Percentiles rank a stretch among this genome's conserved stretches.
Conservation (phyloP, 345 rosid genomes). For the Cardiospermum halicacabum region DNA sequence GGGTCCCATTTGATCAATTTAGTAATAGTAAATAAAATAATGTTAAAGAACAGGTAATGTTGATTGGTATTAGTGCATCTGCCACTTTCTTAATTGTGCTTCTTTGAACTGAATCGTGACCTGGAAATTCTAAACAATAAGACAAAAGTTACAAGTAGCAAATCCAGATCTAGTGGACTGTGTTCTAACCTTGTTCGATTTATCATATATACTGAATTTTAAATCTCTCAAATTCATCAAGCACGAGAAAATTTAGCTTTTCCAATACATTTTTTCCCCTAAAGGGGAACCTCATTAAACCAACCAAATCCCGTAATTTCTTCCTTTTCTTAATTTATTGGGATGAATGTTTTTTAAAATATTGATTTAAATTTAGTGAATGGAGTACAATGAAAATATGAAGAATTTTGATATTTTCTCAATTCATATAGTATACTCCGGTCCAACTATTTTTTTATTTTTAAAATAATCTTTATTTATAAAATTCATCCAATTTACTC, state of each 20-base stretch:
- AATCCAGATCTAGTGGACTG: constrained; percentile 14
- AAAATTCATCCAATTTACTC: too few species aligned
- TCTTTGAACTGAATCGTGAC: neutral
- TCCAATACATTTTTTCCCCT: constrained; percentile 15
- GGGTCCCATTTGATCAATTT: neutral
- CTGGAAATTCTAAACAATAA: constrained; percentile 10
- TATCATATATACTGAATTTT: constrained; percentile 10
- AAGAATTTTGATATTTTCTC: too few species aligned
- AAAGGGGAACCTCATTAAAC: constrained; percentile 6
- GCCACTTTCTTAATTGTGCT: neutral
- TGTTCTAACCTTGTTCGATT: constrained; percentile 8
- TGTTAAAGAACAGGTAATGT: neutral
- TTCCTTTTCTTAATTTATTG: neutral
- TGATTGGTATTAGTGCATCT: neutral
- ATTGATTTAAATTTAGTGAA: too few species aligned
- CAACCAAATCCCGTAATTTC: constrained; percentile 7
- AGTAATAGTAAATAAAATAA: too few species aligned
- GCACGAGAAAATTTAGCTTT: constrained; percentile 36
- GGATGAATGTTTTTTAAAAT: neutral
- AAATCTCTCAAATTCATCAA: constrained; percentile 23
- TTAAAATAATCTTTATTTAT: too few species aligned
- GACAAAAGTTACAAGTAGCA: constrained; percentile 20
- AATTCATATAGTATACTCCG: too few species aligned
- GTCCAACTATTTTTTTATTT: too few species aligned
- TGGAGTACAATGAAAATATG: too few species aligned